Base-by-base conservation (phyloP, 371 early-diverging fungal genomes). In the Enterocytospora artemiae region DNA sequence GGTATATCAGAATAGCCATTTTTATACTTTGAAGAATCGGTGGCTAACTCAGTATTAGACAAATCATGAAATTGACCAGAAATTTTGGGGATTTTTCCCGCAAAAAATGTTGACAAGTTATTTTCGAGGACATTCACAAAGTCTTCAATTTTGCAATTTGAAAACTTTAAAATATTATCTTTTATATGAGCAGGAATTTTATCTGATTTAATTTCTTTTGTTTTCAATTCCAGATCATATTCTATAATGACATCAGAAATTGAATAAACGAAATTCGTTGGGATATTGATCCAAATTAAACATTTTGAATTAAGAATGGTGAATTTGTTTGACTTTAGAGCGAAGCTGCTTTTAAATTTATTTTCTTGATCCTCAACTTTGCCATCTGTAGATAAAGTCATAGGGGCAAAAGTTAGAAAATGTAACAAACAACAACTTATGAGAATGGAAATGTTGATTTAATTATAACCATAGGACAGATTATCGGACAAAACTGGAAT, bases 201-300 rank as follows among this genome's bases (percentile, higher is more conserved):
- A 24, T 50, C 52, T 25, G 63, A n/a, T n/a, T n/a, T 16, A 7
- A 73, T 43, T 22, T 18, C 32, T 2, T 71, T 52, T 16, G 32
- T 50, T 31, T 72, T 58, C 24, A 18, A 18, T 18, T 50, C 36
- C 32, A 44, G 32, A 43, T 67, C 59, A 51, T 68, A 76, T 49
- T 52, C 44, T 7, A 76, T 32, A 2, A 43, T 49, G 20, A 76
- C 37, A 28, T 43, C 30, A 20, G 31, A 20, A 28, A 76, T 61
- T 45, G 68, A 69, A 58, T 66, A 76, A 43, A 69, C 59, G 27
- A 67, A 76, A 49, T 63, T 57, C 14, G 48, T 9, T 27, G 67
- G 59, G 9, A 53, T 34, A 32, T 71, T 72, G 18, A 58, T 12
- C 24, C 24, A 12, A 20, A 46, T 46, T 4, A 7, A n/a, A n/a